Conservation (phyloP, 2,329 filamentous ascomycete species). For the Torrubiella hemipterigena region DNA sequence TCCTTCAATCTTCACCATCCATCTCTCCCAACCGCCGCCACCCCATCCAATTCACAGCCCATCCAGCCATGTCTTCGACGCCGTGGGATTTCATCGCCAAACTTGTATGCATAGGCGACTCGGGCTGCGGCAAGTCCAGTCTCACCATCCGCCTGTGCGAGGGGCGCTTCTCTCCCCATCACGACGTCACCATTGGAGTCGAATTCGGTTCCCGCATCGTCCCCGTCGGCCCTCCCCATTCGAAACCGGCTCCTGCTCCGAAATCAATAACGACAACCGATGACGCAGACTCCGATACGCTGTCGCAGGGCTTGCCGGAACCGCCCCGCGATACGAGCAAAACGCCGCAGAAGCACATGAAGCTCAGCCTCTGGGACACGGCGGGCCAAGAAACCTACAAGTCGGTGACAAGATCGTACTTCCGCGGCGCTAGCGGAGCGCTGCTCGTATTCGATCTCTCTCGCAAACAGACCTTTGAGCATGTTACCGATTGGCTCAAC, state of each 20-base stretch:
- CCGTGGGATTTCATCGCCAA: conserved; percentile 99
- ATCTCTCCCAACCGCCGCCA: background rate
- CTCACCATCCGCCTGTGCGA: conserved; percentile 93
- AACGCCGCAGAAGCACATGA: conserved; percentile 65
- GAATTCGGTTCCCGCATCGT: conserved; percentile 93
- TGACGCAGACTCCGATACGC: conserved; percentile 4
- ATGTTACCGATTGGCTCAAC: conserved; percentile 86
- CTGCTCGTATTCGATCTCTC: conserved; percentile 94
- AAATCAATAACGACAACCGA: conserved; percentile 6
- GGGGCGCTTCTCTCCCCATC: conserved; percentile 84
- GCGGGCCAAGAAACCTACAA: conserved; percentile 97
- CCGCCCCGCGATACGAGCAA: conserved; percentile 31
- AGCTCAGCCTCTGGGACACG: conserved; percentile 89
- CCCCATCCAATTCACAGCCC: background rate
- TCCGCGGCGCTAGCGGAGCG: conserved; percentile 60
- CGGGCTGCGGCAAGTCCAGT: conserved; percentile 88
- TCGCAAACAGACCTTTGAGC: conserved; percentile 70
- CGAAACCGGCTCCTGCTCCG: conserved; percentile 9
- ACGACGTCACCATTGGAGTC: conserved; percentile 95
- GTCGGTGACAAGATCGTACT: conserved; percentile 87
- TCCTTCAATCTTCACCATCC: background rate
- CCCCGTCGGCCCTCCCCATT: conserved; percentile 72
- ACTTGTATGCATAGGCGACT: conserved; percentile 94
- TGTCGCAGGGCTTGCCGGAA: conserved; percentile 35
- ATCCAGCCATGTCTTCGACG: conserved; percentile 40